Base-by-base conservation (phyloP, 2,329 filamentous ascomycete species). In the Microdochium nivale region DNA sequence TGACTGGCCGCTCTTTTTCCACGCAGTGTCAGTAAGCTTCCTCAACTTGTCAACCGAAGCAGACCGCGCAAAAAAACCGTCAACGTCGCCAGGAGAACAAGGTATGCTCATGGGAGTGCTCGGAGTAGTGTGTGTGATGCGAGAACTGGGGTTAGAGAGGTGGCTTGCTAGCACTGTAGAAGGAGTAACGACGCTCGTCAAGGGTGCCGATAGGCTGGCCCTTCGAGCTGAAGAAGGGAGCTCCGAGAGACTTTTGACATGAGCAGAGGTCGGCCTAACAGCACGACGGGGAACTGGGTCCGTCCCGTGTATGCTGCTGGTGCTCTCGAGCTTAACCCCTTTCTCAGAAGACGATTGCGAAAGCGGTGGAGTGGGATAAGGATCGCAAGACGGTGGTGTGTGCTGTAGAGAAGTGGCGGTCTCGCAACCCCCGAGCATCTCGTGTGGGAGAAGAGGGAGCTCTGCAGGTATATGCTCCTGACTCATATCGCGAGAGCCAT, bases 1-100 rank as follows among this genome's bases (percentile, higher is more conserved):
- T 55, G 90, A 85, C 60, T 90, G 88, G 61, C 89, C 94, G 76
- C 90, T 95, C 91, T 96, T 95, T 77, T 83, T 75, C 70, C 76
- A 75, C 71, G 76, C 76, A 78, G 83, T 81, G 79, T 84, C 79
- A 82, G 90, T 96, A 90, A 96, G 91, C 88, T 86, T 87, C 77
- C 82, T 87, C 70, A 87, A 78, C 75, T 81, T 79, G 71, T 80
- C 77, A 76, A 81, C 74, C 66, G 83, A 82, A 68, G 80, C 78
- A 71, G 80, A 84, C 67, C 79, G 71, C 66, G 68, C 67, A 62
- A 67, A 60, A 65, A 69, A 59, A 67, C 58, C 58, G 55, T 66
- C 58, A 55, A 60, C 60, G 55, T 65, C 65, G 58, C 65, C 65
- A 56, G 70, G 62, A 58, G 65, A 61, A 62, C 66, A 58, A 56